A percentile compares a stretch with the other conserved stretches of the same genome.
Conservation (phyloP, 352 stramenopile genomes). For the Thraustochytrium striatum region DNA sequence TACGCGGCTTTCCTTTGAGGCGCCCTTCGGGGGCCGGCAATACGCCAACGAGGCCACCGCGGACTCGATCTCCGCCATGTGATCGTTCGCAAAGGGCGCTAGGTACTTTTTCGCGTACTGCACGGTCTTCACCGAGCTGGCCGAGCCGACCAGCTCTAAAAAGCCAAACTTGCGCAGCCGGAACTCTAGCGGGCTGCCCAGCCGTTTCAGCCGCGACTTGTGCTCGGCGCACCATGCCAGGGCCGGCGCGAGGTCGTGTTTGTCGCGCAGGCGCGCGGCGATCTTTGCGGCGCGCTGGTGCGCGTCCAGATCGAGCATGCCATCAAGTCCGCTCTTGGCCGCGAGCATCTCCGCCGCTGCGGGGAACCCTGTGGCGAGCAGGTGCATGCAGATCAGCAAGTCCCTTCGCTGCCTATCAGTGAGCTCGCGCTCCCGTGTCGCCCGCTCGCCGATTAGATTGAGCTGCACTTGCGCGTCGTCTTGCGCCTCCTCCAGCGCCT, state of each 20-base stretch:
- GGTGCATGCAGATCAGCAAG: not conserved
- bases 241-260: constrained; percentile 8
- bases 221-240: constrained; percentile 34
- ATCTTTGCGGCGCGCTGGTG: not conserved
- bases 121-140: not conserved
- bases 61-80: constrained; percentile 14
- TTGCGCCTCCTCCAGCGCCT: not conserved
- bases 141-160: not conserved
- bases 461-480: not conserved
- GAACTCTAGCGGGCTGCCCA: constrained; percentile 20
- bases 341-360: not conserved
- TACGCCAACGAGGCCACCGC: constrained; percentile 9
- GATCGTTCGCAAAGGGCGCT: constrained; percentile 1
- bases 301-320: not conserved
- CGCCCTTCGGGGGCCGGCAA: not conserved
- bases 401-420: not conserved
- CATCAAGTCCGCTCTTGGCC: not conserved
- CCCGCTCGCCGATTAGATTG: not conserved
- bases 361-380: not conserved
- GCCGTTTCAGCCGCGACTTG: constrained; percentile 2
- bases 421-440: not conserved
- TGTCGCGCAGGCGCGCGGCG: not conserved
- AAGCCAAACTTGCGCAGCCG: constrained; percentile 7
- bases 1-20: not conserved
- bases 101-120: constrained; percentile 30